These are phyloP conservation scores for Cercospora canescens DNA, from an alignment of 2,329 filamentous ascomycete genomes.

Conservation along the genomic window DNA sequence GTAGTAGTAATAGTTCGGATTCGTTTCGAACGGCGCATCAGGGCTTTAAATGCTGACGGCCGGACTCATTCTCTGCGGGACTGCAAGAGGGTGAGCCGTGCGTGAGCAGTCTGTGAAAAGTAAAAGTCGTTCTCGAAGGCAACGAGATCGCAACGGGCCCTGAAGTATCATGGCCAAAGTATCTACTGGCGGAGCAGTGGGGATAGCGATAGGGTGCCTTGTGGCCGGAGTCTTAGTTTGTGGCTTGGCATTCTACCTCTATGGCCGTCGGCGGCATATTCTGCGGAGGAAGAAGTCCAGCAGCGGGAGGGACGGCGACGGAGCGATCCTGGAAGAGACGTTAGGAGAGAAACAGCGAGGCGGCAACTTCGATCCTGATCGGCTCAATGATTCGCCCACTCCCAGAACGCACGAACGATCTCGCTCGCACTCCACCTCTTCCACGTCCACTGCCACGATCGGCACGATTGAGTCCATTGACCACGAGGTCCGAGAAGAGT, in stretches of 20 bases:
- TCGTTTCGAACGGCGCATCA: slow-evolving; percentile 13
- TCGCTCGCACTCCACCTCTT: slow-evolving; percentile 3
- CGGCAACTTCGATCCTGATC: neutral
- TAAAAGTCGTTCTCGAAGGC: neutral
- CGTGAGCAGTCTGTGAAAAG: slow-evolving; percentile 9
- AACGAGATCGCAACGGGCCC: neutral
- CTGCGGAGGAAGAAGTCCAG: neutral
- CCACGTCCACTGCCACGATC: slow-evolving; percentile 6
- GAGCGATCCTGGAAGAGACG: slow-evolving; percentile 2
- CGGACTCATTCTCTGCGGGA: slow-evolving; percentile 6
- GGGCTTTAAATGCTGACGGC: slow-evolving; percentile 12
- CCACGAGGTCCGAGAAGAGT: slow-evolving; percentile 7
- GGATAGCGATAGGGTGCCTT: slow-evolving; percentile 12
- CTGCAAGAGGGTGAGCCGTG: slow-evolving; percentile 11
- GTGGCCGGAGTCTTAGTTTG: slow-evolving; percentile 8
- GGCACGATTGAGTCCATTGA: slow-evolving; percentile 10
- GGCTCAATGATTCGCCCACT: neutral
- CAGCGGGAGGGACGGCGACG: neutral
- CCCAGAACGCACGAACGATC: neutral
- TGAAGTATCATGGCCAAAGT: slow-evolving; percentile 1
- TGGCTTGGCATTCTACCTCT: slow-evolving; percentile 3
- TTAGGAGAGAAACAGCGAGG: neutral
- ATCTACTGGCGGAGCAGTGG: slow-evolving; percentile 9
- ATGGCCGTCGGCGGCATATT: slow-evolving; percentile 2
- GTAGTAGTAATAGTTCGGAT: slow-evolving; percentile 5